Base-by-base conservation (phyloP, 305 asterid species). In the Fraxinus paxiana region DNA sequence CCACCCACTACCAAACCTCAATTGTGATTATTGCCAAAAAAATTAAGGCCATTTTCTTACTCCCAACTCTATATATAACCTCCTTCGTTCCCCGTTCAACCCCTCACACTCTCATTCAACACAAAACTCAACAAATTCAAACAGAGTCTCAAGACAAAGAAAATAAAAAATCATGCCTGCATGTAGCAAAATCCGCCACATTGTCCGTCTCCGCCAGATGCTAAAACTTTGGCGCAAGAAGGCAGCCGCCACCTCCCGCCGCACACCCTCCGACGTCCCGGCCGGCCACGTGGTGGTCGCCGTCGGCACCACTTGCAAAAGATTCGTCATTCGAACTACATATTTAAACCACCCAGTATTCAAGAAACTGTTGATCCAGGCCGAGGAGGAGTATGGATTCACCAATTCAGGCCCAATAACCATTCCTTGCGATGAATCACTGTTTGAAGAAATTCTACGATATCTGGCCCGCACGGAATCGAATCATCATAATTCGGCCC, bases 381-480 rank as follows among this genome's bases (percentile, higher is more conserved):
- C 97, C 0, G 98, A 95, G 86, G 98, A 95, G n/a, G 98, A 93
- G 41, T 92, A 88, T 18, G 98, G 98, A 33, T 93, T 93, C 83
- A 35, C 84, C 1, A 93, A 91, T 38, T 63, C 92, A 0, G 98
- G 98, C 75, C 98, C 93, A 0, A 78, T 95, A 56, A 87, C 89
- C 1, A 89, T 95, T 54, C 98, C 98, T 0, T 95, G 98, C 83
- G 94, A 91, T 34, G 98, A 95, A 81, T 78, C 88, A 1, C 41
- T 88, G 5, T 95, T 95, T 10, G 95, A 91, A 79, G 94, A 95
- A 0, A 87, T 91, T 48, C 88, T 95, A 1, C 75, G 87, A 73
- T 89, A 81, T 86, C 59, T 95, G 87, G 87, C 89, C 81, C 93
- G 94, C 6, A 37, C 80, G 0, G 90, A 92, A 77, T 83, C 97